Percentiles rank a stretch among this genome's conserved stretches.
Conservation (phyloP, 257 asterid genomes). For the Solanum piurae region DNA sequence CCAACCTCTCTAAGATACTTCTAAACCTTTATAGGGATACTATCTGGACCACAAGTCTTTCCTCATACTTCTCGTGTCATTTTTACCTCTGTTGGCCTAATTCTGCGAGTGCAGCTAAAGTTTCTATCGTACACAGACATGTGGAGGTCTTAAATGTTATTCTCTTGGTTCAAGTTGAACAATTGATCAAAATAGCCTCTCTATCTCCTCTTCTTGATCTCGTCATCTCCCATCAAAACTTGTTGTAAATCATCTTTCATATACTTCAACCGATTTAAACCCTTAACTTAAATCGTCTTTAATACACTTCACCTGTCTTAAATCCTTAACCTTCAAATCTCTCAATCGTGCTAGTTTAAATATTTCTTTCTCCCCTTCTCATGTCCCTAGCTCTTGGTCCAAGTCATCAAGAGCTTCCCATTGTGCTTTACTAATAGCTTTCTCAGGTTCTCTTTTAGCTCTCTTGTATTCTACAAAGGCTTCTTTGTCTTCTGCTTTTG, state of each 20-base stretch:
- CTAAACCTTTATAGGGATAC: background rate
- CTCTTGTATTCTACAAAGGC: background rate
- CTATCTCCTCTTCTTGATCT: background rate
- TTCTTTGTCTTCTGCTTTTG: background rate
- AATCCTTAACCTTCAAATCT: background rate
- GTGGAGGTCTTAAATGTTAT: background rate
- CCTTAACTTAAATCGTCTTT: background rate
- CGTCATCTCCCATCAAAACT: background rate
- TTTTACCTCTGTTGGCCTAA: background rate
- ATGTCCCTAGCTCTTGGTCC: background rate
- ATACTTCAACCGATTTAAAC: background rate
- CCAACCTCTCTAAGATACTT: background rate
- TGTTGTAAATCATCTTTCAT: background rate
- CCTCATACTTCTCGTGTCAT: background rate
- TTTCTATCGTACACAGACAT: background rate
- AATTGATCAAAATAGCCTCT: background rate
- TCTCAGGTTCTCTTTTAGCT: background rate
- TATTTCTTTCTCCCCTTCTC: background rate
- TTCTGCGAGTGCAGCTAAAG: background rate
- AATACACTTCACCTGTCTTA: background rate
- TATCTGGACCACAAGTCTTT: background rate
- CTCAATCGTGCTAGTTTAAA: background rate
- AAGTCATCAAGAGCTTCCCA: background rate
- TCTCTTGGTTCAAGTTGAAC: background rate
- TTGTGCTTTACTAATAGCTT: background rate